Evolutionary conservation across 2,329 filamentous ascomycete genomes (phyloP).

Genomic region (Ophiostoma australiae): DNA sequence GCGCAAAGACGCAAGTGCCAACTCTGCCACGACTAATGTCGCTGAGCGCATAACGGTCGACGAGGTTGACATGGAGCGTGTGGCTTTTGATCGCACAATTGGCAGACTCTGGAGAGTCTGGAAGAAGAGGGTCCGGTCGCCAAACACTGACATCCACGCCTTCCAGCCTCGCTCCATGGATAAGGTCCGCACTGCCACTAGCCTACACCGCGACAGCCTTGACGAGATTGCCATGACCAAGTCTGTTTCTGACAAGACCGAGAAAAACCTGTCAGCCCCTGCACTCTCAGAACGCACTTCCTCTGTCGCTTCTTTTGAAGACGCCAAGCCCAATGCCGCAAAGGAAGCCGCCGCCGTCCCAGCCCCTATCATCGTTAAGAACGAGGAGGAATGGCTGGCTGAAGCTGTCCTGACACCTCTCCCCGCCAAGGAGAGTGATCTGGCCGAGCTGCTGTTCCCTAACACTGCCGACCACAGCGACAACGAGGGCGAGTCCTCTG

Average conservation of each 20-base stretch:
- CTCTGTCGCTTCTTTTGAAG: neutral
- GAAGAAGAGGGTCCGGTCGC: conserved; percentile 75
- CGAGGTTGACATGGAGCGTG: conserved; percentile 85
- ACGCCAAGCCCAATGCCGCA: neutral
- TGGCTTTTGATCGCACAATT: conserved; percentile 82
- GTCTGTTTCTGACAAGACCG: conserved; percentile 33
- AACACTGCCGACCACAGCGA: conserved; percentile 60
- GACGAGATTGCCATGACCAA: conserved; percentile 38
- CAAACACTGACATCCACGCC: conserved; percentile 43
- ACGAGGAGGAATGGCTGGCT: conserved; percentile 39
- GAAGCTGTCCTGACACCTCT: conserved; percentile 60
- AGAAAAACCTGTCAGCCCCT: neutral
- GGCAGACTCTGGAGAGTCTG: conserved; percentile 90
- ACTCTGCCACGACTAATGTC: conserved; percentile 40
- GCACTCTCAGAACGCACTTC: neutral
- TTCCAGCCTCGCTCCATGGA: conserved; percentile 46
- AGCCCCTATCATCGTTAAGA: neutral
- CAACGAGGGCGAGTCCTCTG: conserved; percentile 50
- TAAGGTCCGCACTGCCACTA: conserved; percentile 36
- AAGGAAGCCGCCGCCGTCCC: neutral
- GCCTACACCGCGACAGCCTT: conserved; percentile 39
- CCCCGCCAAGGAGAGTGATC: conserved; percentile 60
- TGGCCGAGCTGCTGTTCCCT: conserved; percentile 76
- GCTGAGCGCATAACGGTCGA: conserved; percentile 73
- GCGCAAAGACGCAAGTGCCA: conserved; percentile 47